Evolutionary conservation across 768 basidiomycete genomes (phyloP).

Genomic region (Favolaschia claudopus): DNA sequence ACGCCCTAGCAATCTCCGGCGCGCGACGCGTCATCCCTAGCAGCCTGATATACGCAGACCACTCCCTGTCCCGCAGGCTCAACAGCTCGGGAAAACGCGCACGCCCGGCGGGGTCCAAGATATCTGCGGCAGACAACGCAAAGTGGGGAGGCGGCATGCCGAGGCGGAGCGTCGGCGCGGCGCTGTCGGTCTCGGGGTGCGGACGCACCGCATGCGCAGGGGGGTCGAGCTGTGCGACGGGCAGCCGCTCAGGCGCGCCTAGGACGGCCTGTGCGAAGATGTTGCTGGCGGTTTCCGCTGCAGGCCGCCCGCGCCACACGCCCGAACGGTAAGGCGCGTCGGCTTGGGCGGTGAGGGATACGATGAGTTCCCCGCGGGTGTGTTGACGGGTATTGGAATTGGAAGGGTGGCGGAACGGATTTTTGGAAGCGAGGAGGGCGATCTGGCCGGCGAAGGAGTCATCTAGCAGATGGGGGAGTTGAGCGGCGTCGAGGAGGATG

Average conservation of each 20-base stretch:
- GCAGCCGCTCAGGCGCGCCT: slow-evolving; percentile 11
- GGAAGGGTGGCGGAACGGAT: slow-evolving; percentile 38
- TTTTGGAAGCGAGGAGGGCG: slow-evolving; percentile 50
- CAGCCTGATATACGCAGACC: slow-evolving; percentile 65
- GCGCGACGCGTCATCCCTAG: slow-evolving; percentile 59
- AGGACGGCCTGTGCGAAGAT: slow-evolving; percentile 15
- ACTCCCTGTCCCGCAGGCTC: slow-evolving; percentile 58
- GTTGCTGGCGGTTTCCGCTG: slow-evolving; percentile 24
- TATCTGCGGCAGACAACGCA: slow-evolving; percentile 12
- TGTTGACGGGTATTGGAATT: slow-evolving; percentile 3
- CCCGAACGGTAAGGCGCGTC: slow-evolving; percentile 25
- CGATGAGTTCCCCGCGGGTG: slow-evolving; percentile 35
- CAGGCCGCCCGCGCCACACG: slow-evolving; percentile 29
- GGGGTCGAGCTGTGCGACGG: slow-evolving; percentile 38
- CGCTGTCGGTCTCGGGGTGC: slow-evolving; percentile 29
- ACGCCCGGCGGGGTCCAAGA: slow-evolving; percentile 7
- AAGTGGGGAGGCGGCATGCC: not conserved
- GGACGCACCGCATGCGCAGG: slow-evolving; percentile 46
- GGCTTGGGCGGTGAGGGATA: slow-evolving; percentile 30
- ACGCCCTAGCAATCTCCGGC: slow-evolving; percentile 66
- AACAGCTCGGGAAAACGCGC: slow-evolving; percentile 11
- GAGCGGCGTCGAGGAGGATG: slow-evolving; percentile 67
- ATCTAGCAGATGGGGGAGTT: slow-evolving; percentile 59
- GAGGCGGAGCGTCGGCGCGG: slow-evolving; percentile 2
- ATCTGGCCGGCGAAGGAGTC: slow-evolving; percentile 59